Percentiles rank a stretch among this genome's conserved stretches.
Evolutionary conservation across 1,139 yeast genomes (phyloP).

Genomic region (Saccharomycopsis crataegensis): DNA sequence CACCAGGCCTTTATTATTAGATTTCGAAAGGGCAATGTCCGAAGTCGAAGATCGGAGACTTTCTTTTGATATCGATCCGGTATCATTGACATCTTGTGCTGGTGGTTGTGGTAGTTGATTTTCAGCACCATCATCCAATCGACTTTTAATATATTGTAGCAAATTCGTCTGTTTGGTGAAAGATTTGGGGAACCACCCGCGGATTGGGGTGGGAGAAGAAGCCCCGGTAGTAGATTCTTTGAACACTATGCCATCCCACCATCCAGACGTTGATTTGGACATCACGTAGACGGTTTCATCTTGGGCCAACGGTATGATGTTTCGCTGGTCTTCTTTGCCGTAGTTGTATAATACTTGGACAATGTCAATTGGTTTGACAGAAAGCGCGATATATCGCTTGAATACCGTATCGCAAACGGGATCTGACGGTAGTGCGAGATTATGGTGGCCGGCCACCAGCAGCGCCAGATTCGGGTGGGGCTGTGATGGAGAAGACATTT

Average conservation of each 20-base stretch:
- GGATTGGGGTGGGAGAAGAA: constrained; percentile 21
- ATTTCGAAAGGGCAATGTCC: not conserved
- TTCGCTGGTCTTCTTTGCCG: constrained; percentile 20
- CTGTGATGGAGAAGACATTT: no score
- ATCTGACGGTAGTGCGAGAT: not conserved
- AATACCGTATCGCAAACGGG: not conserved
- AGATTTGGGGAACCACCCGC: constrained; percentile 77
- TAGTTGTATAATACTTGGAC: constrained; percentile 23
- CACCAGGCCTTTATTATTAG: not conserved
- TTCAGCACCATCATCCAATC: not conserved
- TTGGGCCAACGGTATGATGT: constrained; percentile 22
- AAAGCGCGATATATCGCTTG: constrained; percentile 7
- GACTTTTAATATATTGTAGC: not conserved
- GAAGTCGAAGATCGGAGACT: no score
- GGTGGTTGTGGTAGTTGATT: no score
- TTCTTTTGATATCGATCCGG: no score
- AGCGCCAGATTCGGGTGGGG: no score
- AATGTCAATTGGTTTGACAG: constrained; percentile 24
- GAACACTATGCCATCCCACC: constrained; percentile 71
- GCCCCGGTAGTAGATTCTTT: constrained; percentile 19
- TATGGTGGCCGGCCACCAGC: not conserved
- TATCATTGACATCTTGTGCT: no score
- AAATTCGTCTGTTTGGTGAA: constrained; percentile 33
- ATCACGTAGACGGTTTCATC: constrained; percentile 32
- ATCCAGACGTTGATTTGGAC: constrained; percentile 48